Evolutionary conservation across 225 moss, liverwort and hornwort species (phyloP), one percentile per base, ranked within the genome.

Genomic region (Pleurozium schreberi): DNA sequence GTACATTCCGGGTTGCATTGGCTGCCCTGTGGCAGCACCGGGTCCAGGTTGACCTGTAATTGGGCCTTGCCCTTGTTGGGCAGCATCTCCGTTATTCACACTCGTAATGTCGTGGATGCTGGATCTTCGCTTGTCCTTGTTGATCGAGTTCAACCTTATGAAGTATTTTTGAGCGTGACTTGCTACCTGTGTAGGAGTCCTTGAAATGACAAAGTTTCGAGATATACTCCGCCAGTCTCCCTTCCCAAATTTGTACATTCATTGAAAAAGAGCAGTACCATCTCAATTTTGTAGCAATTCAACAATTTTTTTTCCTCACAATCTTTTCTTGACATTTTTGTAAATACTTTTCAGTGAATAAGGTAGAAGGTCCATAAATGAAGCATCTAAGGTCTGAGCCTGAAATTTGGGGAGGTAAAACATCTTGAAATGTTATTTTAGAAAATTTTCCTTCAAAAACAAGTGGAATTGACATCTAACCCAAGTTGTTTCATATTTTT

Each of bases 191-290:
- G 98, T 97, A 30, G 98, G 98, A 21, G 97, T 97, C 84, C 97
- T 93, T 63, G 98, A 97, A 70, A 97, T 97, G 28, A 98, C 97
- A 90, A 95, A 98, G 83, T 97, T 97, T 77, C 95, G 89, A 83
- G 98, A 97, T 84, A 98, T 98, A 86, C 97, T 98, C 86, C 96
- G 95, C 98, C 97, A 98, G 89, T 98, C 98, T 58, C 98, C 98
- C 89, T 98, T 98, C 80, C 98, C 97, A 77, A 95, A 98, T 92
- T 98, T n/a, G n/a, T n/a, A n/a, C n/a, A n/a, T n/a, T n/a, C n/a
- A n/a, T n/a, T n/a, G n/a, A n/a, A n/a, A n/a, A n/a, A n/a, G n/a
- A n/a, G n/a, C n/a, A n/a, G n/a, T n/a, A n/a, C n/a, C n/a, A n/a
- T n/a, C n/a, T n/a, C n/a, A n/a, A n/a, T n/a, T n/a, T n/a, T n/a